Evolutionary conservation across 805 yeast genomes (phyloP), one percentile per base, ranked within the genome.

Genomic region (Kazachstania bromeliacearum): DNA sequence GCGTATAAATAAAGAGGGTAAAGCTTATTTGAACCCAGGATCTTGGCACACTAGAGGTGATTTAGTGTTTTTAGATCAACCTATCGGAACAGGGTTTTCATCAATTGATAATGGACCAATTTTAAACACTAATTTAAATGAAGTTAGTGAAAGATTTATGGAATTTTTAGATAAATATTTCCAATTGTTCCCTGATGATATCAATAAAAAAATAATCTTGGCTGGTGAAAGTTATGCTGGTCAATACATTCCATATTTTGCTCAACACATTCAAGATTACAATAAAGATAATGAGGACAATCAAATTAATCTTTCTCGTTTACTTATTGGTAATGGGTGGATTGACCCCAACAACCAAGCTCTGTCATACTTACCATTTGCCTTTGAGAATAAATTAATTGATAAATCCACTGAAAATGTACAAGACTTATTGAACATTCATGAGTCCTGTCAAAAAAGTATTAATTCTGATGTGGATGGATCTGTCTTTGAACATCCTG

Each of bases 211-310:
- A 20, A 63, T 92, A 2, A 75, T 77, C 44, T 59, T 92, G 23
- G 94, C 95, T 0, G 98, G 98, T 21, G 98, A 92, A 63, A 83
- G 95, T 45, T 92, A 81, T 61, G 97, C 97, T 1, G 98, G 98
- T 15, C 96, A 92, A 56, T 92, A 85, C 55, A 82, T 92, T 36
- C 97, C 98, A 0, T 84, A 81, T 57, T 73, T 88, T 41, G 94
- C 89, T 0, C 64, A 71, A 26, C 75, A 73, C 1, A 66, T 89
- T 4, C 47, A 75, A 33, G 61, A 67, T 2, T 61, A 71, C 26
- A 73, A 78, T 50, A 19, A 14, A 13, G 18, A 33, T 9, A 16
- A 15, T 4, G 28, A 29, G 2, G 7, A 7, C 4, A 14, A 26
- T 16, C 16, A 34, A 7, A 15, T 36, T 24, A 65, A 77, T 37